Conservation (phyloP, 495 filamentous ascomycete genomes). For the Aspergillus kassunensis region DNA sequence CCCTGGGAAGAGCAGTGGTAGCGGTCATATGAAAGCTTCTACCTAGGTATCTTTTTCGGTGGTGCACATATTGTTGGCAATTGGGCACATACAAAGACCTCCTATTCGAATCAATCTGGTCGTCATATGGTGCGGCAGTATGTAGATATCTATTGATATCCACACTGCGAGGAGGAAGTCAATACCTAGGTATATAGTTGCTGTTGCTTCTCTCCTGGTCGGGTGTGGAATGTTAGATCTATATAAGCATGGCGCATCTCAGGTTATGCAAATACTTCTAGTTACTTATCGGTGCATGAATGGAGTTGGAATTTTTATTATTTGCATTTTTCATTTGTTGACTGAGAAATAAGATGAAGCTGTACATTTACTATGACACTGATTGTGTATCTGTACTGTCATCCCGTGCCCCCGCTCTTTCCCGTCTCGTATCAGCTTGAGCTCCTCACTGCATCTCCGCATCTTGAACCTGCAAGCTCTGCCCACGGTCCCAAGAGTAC, state of each 20-base stretch:
- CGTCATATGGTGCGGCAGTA: not conserved
- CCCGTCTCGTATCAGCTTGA: not conserved
- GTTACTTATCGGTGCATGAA: slow-evolving; percentile 9
- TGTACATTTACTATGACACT: not conserved
- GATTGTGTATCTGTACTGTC: slow-evolving; percentile 5
- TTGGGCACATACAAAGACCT: slow-evolving; percentile 10
- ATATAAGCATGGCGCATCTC: slow-evolving; percentile 11
- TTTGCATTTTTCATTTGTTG: not conserved
- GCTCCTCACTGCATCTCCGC: not conserved
- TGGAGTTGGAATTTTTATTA: slow-evolving; percentile 4
- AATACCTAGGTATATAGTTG: not conserved
- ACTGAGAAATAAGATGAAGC: not conserved
- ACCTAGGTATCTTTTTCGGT: slow-evolving; percentile 14
- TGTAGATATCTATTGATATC: slow-evolving; percentile 10
- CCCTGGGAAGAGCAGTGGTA: slow-evolving; percentile 34
- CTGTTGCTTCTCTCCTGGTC: not conserved
- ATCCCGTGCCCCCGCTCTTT: not conserved
- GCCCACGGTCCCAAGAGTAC: not conserved
- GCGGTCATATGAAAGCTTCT: slow-evolving; percentile 13
- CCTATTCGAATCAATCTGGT: slow-evolving; percentile 11
- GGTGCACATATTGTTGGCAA: slow-evolving; percentile 14
- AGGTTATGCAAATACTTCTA: slow-evolving; percentile 3
- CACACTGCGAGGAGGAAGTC: slow-evolving; percentile 1
- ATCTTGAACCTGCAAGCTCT: slow-evolving; percentile 14
- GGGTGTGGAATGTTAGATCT: slow-evolving; percentile 10